Percentiles rank a stretch among this genome's conserved stretches.
Conservation (phyloP, 192 early-diverging fungal species). For the Lobosporangium transversale region DNA sequence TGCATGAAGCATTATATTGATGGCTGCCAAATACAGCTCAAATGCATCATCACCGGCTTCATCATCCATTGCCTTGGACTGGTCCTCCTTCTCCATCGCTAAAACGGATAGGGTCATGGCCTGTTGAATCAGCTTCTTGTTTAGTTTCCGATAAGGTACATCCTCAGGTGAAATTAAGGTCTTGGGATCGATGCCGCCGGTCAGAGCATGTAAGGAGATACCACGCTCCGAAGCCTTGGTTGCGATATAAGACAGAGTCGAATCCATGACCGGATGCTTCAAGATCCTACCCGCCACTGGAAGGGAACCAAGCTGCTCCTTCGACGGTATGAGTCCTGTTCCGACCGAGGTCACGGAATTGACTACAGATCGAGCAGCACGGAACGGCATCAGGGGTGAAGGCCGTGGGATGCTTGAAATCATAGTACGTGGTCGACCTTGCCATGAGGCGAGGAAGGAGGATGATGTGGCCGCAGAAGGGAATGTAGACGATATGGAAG, state of each 20-base stretch:
- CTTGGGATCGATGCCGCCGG: slow-evolving; percentile 16
- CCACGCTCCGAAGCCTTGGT: slow-evolving; percentile 39
- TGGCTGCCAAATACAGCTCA: slow-evolving; percentile 43
- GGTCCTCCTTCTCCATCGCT: slow-evolving; percentile 50
- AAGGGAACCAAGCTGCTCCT: slow-evolving; percentile 32
- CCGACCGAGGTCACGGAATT: slow-evolving; percentile 32
- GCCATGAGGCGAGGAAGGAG: slow-evolving; percentile 46
- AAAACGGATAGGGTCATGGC: slow-evolving; percentile 53
- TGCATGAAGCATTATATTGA: slow-evolving; percentile 45
- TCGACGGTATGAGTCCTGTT: slow-evolving; percentile 33
- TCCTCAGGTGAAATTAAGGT: slow-evolving; percentile 39
- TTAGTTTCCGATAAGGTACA: slow-evolving; percentile 47
- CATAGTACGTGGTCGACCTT: slow-evolving; percentile 39
- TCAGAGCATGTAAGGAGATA: slow-evolving; percentile 17
- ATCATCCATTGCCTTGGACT: slow-evolving; percentile 46
- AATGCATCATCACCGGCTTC: slow-evolving; percentile 53
- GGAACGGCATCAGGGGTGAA: slow-evolving; percentile 43
- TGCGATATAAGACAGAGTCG: slow-evolving; percentile 37
- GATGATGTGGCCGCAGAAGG: slow-evolving; percentile 1
- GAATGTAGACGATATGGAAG: background rate
- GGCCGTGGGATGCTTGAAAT: slow-evolving; percentile 38
- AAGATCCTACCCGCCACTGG: slow-evolving; percentile 42
- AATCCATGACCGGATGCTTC: slow-evolving; percentile 48
- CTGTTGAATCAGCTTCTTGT: slow-evolving; percentile 48
- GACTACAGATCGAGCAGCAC: slow-evolving; percentile 34